Percentiles rank a stretch among this genome's conserved stretches.
Conservation (phyloP, 2,329 filamentous ascomycete genomes). For the Hymenoscyphus occultus region DNA sequence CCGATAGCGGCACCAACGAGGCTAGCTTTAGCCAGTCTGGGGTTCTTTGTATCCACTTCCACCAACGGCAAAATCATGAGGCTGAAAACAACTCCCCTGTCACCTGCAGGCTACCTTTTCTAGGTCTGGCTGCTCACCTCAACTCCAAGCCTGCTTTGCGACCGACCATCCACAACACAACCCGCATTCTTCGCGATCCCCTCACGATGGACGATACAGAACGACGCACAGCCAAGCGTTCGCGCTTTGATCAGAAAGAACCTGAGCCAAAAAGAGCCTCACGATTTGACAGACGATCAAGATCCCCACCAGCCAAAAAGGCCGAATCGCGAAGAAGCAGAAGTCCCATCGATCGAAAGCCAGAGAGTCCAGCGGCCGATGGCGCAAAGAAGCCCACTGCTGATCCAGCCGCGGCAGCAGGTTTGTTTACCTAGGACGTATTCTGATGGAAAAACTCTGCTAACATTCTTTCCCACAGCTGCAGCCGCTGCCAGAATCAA, state of each 20-base stretch:
- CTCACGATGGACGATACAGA: slow-evolving; percentile 72
- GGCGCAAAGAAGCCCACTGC: slow-evolving; percentile 45
- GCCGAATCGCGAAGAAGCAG: slow-evolving; percentile 71
- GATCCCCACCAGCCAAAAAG: slow-evolving; percentile 65
- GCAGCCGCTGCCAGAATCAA: slow-evolving; percentile 88
- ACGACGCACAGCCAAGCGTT: slow-evolving; percentile 71
- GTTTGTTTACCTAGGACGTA: slow-evolving; percentile 45
- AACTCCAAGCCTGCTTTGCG: slow-evolving; percentile 6
- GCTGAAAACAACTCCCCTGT: slow-evolving; percentile 1
- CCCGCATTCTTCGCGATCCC: neutral
- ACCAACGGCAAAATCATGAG: slow-evolving; percentile 5
- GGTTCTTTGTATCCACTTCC: slow-evolving; percentile 4
- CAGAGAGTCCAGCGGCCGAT: slow-evolving; percentile 33
- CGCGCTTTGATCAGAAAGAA: slow-evolving; percentile 91
- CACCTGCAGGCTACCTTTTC: neutral
- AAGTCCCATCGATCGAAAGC: slow-evolving; percentile 62
- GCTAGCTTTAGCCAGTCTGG: slow-evolving; percentile 1
- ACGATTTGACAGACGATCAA: slow-evolving; percentile 88
- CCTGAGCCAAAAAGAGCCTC: slow-evolving; percentile 73
- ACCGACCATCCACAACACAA: neutral
- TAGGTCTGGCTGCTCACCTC: neutral
- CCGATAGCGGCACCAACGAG: slow-evolving; percentile 1
- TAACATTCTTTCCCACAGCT: slow-evolving; percentile 48
- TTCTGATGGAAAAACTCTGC: slow-evolving; percentile 14
- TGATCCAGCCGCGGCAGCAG: slow-evolving; percentile 76